These are phyloP conservation scores for Trametes sp. DNA, from an alignment of 1,284 basidiomycete genomes.

Conservation along the genomic window DNA sequence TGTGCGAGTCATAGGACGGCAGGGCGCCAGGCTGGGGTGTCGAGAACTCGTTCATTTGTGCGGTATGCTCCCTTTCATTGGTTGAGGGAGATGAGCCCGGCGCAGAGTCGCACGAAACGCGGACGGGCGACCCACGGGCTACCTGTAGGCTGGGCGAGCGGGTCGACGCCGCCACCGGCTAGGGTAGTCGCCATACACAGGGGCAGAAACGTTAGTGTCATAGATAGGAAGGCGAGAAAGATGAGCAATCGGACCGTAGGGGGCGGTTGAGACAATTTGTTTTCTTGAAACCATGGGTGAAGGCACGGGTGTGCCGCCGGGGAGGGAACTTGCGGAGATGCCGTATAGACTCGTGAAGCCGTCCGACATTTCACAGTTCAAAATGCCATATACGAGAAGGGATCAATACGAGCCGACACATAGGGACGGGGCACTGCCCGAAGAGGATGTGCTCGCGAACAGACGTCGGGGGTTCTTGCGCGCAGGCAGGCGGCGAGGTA, in stretches of 20 bases:
- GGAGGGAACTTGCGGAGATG: conserved; percentile 8
- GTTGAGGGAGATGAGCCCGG: background rate
- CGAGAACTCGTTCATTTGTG: conserved; percentile 11
- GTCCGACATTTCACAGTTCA: conserved; percentile 31
- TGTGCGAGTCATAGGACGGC: conserved; percentile 24
- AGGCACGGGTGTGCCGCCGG: background rate
- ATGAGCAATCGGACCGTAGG: background rate
- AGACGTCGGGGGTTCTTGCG: background rate
- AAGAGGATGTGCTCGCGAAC: conserved; percentile 1
- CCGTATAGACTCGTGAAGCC: conserved; percentile 20
- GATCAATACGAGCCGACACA: conserved; percentile 12
- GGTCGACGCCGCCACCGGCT: background rate
- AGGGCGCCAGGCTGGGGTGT: background rate
- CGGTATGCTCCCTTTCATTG: conserved; percentile 1
- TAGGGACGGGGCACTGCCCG: conserved; percentile 2
- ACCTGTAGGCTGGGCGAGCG: background rate
- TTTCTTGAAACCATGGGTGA: background rate
- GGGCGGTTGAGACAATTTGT: conserved; percentile 5
- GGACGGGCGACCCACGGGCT: background rate
- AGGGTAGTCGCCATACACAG: background rate
- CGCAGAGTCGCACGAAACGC: conserved; percentile 10
- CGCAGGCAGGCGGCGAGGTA: background rate
- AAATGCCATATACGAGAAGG: conserved; percentile 9
- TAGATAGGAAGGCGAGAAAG: background rate
- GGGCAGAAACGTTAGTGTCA: background rate